These are phyloP conservation scores for Cronartium ribicola DNA, from an alignment of 1,284 basidiomycete species.

Conservation along the genomic window DNA sequence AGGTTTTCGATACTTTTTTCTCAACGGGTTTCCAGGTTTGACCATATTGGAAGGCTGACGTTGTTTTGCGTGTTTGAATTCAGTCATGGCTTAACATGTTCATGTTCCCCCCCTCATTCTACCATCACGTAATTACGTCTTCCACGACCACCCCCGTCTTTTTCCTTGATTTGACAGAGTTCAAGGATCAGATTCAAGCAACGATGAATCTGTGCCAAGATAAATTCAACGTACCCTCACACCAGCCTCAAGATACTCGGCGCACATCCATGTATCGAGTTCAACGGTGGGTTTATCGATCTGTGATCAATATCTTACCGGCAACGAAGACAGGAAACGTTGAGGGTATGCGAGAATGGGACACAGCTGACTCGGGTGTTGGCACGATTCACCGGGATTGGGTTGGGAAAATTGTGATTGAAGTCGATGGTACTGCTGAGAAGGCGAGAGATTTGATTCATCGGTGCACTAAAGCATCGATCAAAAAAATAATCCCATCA, in stretches of 20 bases:
- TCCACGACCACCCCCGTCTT: slow-evolving; percentile 44
- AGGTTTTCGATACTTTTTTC: not conserved
- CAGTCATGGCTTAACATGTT: slow-evolving; percentile 52
- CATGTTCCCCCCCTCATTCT: slow-evolving; percentile 52
- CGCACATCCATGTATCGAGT: slow-evolving; percentile 48
- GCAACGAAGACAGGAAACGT: not conserved
- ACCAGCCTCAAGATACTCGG: slow-evolving; percentile 46
- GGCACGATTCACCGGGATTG: slow-evolving; percentile 46
- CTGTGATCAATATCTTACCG: slow-evolving; percentile 46
- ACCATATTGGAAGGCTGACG: not conserved
- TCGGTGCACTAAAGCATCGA: slow-evolving; percentile 21
- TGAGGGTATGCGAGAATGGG: slow-evolving; percentile 20
- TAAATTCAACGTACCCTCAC: slow-evolving; percentile 50
- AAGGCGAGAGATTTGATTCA: slow-evolving; percentile 45
- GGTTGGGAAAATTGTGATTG: slow-evolving; percentile 46
- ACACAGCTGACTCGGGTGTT: slow-evolving; percentile 37
- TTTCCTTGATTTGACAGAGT: slow-evolving; percentile 26
- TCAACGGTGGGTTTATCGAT: slow-evolving; percentile 53
- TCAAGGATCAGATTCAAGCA: slow-evolving; percentile 48
- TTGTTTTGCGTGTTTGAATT: not conserved
- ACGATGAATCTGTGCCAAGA: slow-evolving; percentile 52
- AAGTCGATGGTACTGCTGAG: slow-evolving; percentile 48
- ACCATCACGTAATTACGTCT: slow-evolving; percentile 52
- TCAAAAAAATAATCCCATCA: not conserved
- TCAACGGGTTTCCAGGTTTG: not conserved